Evolutionary conservation across 805 yeast genomes (phyloP).

Genomic region (Schizosaccharomyces cryophilus): DNA sequence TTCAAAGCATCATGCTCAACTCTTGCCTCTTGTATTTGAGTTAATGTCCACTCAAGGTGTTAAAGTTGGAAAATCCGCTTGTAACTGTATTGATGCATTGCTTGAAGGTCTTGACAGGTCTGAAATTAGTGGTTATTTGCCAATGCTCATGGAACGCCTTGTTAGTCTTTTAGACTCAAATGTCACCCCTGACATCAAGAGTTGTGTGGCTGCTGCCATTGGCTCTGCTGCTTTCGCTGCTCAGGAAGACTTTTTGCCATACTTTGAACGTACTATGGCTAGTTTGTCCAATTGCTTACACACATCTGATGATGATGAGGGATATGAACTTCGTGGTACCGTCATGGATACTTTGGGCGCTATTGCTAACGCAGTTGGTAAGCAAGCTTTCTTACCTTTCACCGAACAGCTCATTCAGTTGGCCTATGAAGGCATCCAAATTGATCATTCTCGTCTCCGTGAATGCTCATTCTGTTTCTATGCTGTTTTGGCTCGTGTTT

Average conservation of each 20-base stretch:
- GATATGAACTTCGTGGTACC: constrained; percentile 70
- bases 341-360: constrained; percentile 86
- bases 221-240: constrained; percentile 94
- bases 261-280: constrained; percentile 57
- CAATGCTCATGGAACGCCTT: constrained; percentile 72
- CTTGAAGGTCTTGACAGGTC: constrained; percentile 79
- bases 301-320: constrained; percentile 62
- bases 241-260: constrained; percentile 69
- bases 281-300: constrained; percentile 57
- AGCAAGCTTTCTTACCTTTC: constrained; percentile 59
- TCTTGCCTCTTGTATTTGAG: constrained; percentile 65
- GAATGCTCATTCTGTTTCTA: constrained; percentile 88
- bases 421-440: constrained; percentile 51
- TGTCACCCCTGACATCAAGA: constrained; percentile 24
- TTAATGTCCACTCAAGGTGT: constrained; percentile 65
- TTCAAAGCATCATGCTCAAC: constrained; percentile 58
- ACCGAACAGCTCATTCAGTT: constrained; percentile 78
- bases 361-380: constrained; percentile 90
- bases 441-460: constrained; percentile 64
- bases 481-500: constrained; percentile 82
- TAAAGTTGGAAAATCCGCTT: constrained; percentile 71
- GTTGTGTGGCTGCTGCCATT: constrained; percentile 69
- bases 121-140: constrained; percentile 57
- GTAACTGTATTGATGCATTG: constrained; percentile 72
- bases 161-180: constrained; percentile 62